Conservation (phyloP, 148 eudicot genomes). For the Camellia japonica region DNA sequence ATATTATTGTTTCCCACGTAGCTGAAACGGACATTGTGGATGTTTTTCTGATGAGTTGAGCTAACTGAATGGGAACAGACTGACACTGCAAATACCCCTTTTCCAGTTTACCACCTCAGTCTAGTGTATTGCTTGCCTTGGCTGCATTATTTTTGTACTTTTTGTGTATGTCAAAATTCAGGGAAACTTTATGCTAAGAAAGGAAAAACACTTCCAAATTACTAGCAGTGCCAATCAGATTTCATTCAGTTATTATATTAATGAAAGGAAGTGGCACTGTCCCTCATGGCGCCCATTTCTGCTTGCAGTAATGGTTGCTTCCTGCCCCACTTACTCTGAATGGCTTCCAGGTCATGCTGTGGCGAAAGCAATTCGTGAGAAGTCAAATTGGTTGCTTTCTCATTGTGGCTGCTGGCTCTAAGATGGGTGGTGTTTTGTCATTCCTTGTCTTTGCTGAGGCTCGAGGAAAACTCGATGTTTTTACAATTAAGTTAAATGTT, state of each 20-base stretch:
- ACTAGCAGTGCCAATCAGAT: neutral
- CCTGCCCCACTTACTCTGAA: no score
- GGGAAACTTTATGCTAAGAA: neutral
- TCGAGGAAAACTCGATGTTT: neutral
- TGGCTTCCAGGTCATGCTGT: neutral
- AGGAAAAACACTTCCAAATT: no score
- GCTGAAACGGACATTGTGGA: no score
- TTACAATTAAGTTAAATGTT: neutral
- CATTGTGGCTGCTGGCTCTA: slow-evolving; percentile 7
- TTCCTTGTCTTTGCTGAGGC: neutral
- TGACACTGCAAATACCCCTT: neutral
- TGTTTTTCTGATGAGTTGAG: neutral
- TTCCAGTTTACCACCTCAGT: neutral
- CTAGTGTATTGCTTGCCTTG: slow-evolving; percentile 2
- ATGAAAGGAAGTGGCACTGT: no score
- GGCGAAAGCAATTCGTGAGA: slow-evolving; percentile 3
- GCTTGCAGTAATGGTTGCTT: slow-evolving; percentile 3
- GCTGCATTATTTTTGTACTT: neutral
- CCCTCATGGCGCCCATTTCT: neutral
- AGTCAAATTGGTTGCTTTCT: slow-evolving; percentile 5
- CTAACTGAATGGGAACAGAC: neutral
- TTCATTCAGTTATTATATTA: neutral
- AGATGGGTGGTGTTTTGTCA: neutral
- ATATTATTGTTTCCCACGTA: no score
- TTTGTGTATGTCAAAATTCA: neutral